Evolutionary conservation across 2,329 filamentous ascomycete genomes (phyloP).

Genomic region (Penicillium sp.): DNA sequence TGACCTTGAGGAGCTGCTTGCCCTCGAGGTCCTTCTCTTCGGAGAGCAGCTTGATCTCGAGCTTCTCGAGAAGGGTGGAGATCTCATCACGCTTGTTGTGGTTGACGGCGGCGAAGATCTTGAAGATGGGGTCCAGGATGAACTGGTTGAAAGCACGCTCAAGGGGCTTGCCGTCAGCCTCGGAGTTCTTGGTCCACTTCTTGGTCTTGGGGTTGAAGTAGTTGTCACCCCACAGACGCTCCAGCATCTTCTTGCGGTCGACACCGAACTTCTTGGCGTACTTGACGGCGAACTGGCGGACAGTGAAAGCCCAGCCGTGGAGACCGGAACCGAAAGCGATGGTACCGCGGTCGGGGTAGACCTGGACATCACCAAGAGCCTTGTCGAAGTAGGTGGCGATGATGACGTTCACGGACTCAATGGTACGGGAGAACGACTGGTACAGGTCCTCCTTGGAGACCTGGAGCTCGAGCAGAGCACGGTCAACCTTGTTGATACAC

Average conservation of each 20-base stretch:
- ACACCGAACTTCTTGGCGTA: slow-evolving; percentile 99
- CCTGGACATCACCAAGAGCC: slow-evolving; percentile 93
- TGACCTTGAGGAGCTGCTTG: slow-evolving; percentile 95
- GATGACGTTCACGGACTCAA: slow-evolving; percentile 99
- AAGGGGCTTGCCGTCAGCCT: slow-evolving; percentile 78
- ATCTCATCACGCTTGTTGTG: slow-evolving; percentile 98
- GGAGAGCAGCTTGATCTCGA: slow-evolving; percentile 80
- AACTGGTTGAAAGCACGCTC: slow-evolving; percentile 99
- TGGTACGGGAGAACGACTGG: slow-evolving; percentile 99
- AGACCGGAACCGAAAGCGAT: slow-evolving; percentile 99
- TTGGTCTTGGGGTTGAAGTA: slow-evolving; percentile 99
- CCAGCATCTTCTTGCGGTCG: slow-evolving; percentile 99
- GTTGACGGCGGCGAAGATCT: slow-evolving; percentile 94
- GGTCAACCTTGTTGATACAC: slow-evolving; percentile 99
- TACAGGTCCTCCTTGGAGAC: slow-evolving; percentile 98
- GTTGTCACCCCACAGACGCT: slow-evolving; percentile 99
- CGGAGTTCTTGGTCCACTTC: slow-evolving; percentile 95
- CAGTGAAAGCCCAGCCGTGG: slow-evolving; percentile 99
- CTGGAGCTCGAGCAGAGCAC: slow-evolving; percentile 98
- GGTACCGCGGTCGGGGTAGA: slow-evolving; percentile 96
- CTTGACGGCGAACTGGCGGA: slow-evolving; percentile 91
- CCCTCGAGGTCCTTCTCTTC: slow-evolving; percentile 94
- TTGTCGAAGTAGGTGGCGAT: slow-evolving; percentile 99
- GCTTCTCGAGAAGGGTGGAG: slow-evolving; percentile 78
- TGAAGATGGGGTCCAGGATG: slow-evolving; percentile 99